Base-by-base conservation (phyloP, 2,329 filamentous ascomycete genomes). In the Fusarium sp. region DNA sequence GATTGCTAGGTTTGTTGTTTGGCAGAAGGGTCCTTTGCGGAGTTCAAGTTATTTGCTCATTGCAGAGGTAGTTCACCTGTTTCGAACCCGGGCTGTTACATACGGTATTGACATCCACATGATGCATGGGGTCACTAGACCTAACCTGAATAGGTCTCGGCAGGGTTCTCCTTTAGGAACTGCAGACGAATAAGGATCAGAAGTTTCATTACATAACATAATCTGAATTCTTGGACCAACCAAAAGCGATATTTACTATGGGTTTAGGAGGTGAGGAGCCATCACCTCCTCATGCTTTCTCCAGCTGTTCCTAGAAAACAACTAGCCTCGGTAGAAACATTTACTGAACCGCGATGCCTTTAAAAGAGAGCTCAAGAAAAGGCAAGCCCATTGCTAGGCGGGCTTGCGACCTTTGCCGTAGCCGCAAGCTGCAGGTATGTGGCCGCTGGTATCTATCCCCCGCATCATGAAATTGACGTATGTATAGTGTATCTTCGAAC, bases 21-120 rank as follows among this genome's bases (percentile, higher is more conserved):
- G 22, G 4, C 22, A 15, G 39, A n/a, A 42, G 13, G 13, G 3
- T 6, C 1, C 3, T 5, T 5, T n/a, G 13, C 14, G 8, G 22
- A n/a, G 15, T n/a, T 42, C 9, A 15, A 1, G 12, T 15, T 34
- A 34, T 34, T 34, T 34, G 32, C 32, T 34, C 32, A 15, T 22
- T n/a, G 22, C 22, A 41, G 22, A n/a, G 12, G 0, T 41, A 14
- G 38, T 41, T 14, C 8, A 13, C 12, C 12, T 41, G 39, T n/a
- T 32, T 32, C 13, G 30, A 14, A 32, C 13, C 13, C 13, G 30
- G 30, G 30, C 30, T 32, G 13, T 14, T 32, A 32, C 13, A 14
- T 41, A 41, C 12, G 20, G 7, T 41, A 15, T n/a, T n/a, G 14
- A 9, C 22, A 41, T n/a, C 13, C 39, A 41, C 39, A 22, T 41